Base-by-base conservation (phyloP, 345 rosid genomes). In the Salix viminalis region DNA sequence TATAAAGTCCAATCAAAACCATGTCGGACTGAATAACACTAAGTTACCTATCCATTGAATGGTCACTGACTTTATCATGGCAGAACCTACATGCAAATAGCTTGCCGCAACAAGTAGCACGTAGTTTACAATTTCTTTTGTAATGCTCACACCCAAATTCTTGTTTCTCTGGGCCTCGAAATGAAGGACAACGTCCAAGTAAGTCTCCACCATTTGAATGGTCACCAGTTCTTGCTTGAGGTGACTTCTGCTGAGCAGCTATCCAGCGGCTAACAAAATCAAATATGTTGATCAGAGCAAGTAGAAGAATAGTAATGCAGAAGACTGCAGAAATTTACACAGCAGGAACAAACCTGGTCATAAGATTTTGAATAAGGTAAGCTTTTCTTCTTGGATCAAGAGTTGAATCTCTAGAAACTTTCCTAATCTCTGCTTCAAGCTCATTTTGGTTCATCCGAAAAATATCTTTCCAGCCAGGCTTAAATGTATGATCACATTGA, bases 1-100 rank as follows among this genome's bases (percentile, higher is more conserved):
- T 54, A 79, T 12, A 58, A 76, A 69, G 73, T 74, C 62, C 71
- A 80, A 44, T 70, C 73, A 70, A 68, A 69, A 69, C 56, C 41
- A 66, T 44, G 34, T 21, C 32, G 19, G 65, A 52, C 24, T 23
- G 41, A 70, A 44, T 62, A 39, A 30, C 61, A 78, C 23, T 76
- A 73, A 34, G 7, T 75, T 89, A 89, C 97, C 95, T 89, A 66
- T 92, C 93, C 89, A 91, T 87, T 2, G 95, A 84, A 79, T 92
- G 97, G 76, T 91, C 97, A 34, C 90, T 85, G 78, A 89, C 95
- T 86, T 90, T 87, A 78, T 92, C 97, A 76, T 92, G 97, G 80
- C 97, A 90, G 78, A 89, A 85, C 72, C 92, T 87, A 85, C 97
- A 90, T 4, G 95, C 77, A 79, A 79, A 91, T 75, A 92, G 85